These are phyloP conservation scores for Rhodotorula glutinis DNA, from an alignment of 1,284 basidiomycete species.

Conservation along the genomic window DNA sequence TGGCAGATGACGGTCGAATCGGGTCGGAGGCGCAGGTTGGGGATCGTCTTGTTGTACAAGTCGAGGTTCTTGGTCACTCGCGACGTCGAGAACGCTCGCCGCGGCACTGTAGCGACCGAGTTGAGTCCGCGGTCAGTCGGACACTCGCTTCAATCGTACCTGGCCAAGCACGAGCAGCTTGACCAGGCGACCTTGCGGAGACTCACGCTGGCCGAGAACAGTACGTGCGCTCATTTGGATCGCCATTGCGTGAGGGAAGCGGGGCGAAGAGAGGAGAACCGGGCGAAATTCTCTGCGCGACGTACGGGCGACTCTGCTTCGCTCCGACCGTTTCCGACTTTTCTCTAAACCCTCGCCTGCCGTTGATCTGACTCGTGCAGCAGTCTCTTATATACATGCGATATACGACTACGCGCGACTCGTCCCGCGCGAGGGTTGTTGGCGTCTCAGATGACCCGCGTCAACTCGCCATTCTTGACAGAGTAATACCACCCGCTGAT, in stretches of 20 bases:
- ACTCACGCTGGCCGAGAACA: conserved; percentile 13
- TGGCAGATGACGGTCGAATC: conserved; percentile 87
- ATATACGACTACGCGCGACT: no score
- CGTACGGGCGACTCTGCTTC: no score
- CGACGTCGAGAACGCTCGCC: conserved; percentile 31
- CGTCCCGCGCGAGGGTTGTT: background rate
- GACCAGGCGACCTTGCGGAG: background rate
- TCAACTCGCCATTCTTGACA: conserved; percentile 10
- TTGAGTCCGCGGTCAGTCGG: background rate
- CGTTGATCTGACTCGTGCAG: no score
- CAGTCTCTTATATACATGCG: no score
- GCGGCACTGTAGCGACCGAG: conserved; percentile 9
- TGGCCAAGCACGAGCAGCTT: no score
- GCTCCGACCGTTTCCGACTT: no score
- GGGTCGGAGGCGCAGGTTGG: conserved; percentile 57
- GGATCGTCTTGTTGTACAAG: conserved; percentile 39
- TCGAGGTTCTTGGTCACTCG: conserved; percentile 1
- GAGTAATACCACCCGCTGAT: conserved; percentile 18
- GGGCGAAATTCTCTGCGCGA: background rate
- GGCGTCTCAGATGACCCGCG: background rate
- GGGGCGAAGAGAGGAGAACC: background rate
- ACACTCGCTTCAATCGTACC: no score
- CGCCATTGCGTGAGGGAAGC: conserved; percentile 14
- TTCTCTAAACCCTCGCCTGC: no score
- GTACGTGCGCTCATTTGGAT: conserved; percentile 24